Conservation (phyloP, 495 filamentous ascomycete species). For the Penicillium bialowiezense region DNA sequence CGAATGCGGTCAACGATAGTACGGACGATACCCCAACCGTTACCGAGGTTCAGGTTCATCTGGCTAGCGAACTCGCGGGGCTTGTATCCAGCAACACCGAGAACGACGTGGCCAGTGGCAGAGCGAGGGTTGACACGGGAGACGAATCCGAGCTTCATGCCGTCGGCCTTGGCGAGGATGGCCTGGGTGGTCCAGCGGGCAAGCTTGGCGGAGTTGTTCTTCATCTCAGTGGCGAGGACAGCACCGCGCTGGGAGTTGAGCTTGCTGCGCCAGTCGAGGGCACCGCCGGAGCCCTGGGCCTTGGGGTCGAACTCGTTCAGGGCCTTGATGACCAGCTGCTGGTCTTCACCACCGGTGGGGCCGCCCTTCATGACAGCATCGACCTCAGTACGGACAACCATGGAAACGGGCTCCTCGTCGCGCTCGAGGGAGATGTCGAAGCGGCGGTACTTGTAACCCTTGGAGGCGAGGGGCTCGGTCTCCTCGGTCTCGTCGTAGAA, state of each 20-base stretch:
- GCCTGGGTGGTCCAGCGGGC: slow-evolving; percentile 95
- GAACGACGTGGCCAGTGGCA: slow-evolving; percentile 85
- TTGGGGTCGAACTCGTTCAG: slow-evolving; percentile 99
- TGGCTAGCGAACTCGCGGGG: slow-evolving; percentile 93
- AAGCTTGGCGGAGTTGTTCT: slow-evolving; percentile 98
- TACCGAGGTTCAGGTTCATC: slow-evolving; percentile 95
- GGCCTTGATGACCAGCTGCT: slow-evolving; percentile 88
- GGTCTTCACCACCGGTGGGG: slow-evolving; percentile 80
- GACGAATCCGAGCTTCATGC: slow-evolving; percentile 99
- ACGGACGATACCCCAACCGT: slow-evolving; percentile 98
- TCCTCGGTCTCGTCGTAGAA: slow-evolving; percentile 96
- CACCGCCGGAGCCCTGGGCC: slow-evolving; percentile 89
- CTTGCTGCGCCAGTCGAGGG: slow-evolving; percentile 94
- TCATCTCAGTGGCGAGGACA: slow-evolving; percentile 98
- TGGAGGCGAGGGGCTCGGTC: slow-evolving; percentile 86
- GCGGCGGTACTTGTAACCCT: slow-evolving; percentile 95
- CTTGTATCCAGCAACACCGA: slow-evolving; percentile 96
- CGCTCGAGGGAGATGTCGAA: slow-evolving; percentile 93
- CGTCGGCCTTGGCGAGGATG: slow-evolving; percentile 90
- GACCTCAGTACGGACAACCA: slow-evolving; percentile 93
- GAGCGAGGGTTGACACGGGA: slow-evolving; percentile 88
- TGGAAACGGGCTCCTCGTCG: slow-evolving; percentile 83
- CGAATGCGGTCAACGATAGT: slow-evolving; percentile 88
- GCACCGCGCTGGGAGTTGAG: slow-evolving; percentile 89
- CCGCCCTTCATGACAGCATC: slow-evolving; percentile 92